Percentiles rank a stretch among this genome's conserved stretches.
These are phyloP conservation scores for Colletotrichum echinochloae DNA, from an alignment of 2,329 filamentous ascomycete genomes.

Conservation along the genomic window DNA sequence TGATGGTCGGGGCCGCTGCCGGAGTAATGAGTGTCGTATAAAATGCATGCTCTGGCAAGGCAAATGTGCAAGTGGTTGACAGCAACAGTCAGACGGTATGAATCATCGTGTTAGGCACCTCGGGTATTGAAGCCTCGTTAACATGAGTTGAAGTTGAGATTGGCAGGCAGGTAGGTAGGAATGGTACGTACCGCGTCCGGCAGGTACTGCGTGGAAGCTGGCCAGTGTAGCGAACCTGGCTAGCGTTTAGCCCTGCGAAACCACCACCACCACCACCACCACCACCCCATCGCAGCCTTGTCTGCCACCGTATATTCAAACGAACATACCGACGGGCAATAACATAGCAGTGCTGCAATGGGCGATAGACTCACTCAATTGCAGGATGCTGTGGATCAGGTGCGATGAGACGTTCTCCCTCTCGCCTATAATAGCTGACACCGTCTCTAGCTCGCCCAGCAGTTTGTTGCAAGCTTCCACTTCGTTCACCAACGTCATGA, in stretches of 20 bases:
- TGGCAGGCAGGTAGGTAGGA: too few species aligned
- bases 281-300: constrained; percentile 4
- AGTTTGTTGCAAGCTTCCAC: constrained; percentile 75
- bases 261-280: constrained; percentile 1
- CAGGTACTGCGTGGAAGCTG: neutral
- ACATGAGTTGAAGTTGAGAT: constrained; percentile 7
- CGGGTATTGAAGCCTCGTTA: neutral
- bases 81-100: neutral
- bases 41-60: constrained; percentile 12
- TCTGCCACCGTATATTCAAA: neutral
- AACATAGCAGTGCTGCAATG: constrained; percentile 59
- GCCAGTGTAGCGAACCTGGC: constrained; percentile 10
- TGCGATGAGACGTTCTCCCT: constrained; percentile 50
- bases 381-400: constrained; percentile 87
- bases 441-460: constrained; percentile 69
- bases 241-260: constrained; percentile 11
- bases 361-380: constrained; percentile 84
- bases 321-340: neutral
- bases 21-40: constrained; percentile 9
- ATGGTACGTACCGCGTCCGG: constrained; percentile 20
- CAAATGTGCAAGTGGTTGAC: neutral
- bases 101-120: neutral
- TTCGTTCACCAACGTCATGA: constrained; percentile 78
- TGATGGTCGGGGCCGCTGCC: neutral
- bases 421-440: constrained; percentile 9